Evolutionary conservation across 495 filamentous ascomycete species (phyloP), one percentile per base, ranked within the genome.

Genomic region (Geoglossum glabrum): DNA sequence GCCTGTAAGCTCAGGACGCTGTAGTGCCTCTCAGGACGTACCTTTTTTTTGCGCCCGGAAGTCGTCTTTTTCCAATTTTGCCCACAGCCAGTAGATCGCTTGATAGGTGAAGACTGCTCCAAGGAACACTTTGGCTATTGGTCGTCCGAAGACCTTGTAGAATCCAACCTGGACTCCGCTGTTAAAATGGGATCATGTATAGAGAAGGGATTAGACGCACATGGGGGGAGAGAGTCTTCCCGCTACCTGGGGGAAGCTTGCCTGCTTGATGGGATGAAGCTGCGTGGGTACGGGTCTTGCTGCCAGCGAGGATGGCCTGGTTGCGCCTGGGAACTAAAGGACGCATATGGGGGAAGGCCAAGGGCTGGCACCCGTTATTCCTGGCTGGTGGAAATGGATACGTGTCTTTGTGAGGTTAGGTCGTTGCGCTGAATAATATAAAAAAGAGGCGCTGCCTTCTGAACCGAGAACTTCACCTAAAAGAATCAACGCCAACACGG

Each of bases 51-150:
- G 73, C 11, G 74, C 70, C 69, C 80, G 85, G 30, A 75, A 71
- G 67, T 89, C 86, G 59, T 86, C 74, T 56, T 73, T 76, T 70
- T 96, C 90, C n/a, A 97, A 72, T 70, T 86, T 92, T 69, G 79
- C 59, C 92, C 90, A 98, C 23, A 73, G 70, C 78, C 79, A 93
- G 69, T 95, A 94, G 26, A 79, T 68, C 10, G 86, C 64, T 68
- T 98, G 92, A 70, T 95, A 98, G 0, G 84, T 86, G 68, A 94
- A 84, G 25, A 95, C 73, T 15, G 88, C 86, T 54, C 88, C 81
- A 9, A 96, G 76, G 64, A 94, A 83, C 59, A 85, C 83, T 70
- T 95, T 97, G 38, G 76, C 76, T 58, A 97, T 77, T 13, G 92
- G 90, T 7, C 84, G 75, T 27, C 77, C 75, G 68, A 93, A 95